Percentiles rank a stretch among this genome's conserved stretches.
Evolutionary conservation across 176 grass and related monocot species (phyloP).

Genomic region (Triticum timopheevii): DNA sequence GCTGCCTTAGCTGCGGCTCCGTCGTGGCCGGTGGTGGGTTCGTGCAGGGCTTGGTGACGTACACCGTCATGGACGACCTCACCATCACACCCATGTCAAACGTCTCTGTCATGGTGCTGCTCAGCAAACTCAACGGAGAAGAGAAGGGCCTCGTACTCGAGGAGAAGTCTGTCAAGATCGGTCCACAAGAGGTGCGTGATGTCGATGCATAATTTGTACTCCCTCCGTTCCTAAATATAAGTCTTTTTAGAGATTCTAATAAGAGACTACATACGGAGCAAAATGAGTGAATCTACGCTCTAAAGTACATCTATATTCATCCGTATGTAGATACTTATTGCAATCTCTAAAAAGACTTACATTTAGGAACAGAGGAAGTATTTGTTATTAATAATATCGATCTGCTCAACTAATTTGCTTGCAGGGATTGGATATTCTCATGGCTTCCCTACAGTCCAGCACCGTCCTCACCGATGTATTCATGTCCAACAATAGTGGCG

Average conservation of each 20-base stretch:
- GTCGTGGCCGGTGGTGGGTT: neutral
- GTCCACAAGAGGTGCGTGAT: conserved; percentile 24
- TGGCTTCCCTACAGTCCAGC: conserved; percentile 2
- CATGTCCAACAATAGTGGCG: neutral
- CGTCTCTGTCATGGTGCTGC: conserved; percentile 13
- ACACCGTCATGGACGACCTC: conserved; percentile 45
- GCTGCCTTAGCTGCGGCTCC: neutral
- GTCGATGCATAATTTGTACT: neutral
- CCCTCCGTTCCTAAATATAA: too few relatives aligned
- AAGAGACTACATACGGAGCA: too few relatives aligned
- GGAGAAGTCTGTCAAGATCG: conserved; percentile 42
- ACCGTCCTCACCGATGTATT: conserved; percentile 25
- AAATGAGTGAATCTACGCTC: too few relatives aligned
- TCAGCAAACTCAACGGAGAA: conserved; percentile 23
- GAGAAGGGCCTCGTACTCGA: conserved; percentile 14
- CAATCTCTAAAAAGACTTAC: too few relatives aligned
- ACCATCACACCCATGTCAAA: conserved; percentile 28
- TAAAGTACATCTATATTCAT: too few relatives aligned
- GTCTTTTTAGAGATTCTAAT: too few relatives aligned
- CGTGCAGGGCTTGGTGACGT: conserved; percentile 27
- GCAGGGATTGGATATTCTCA: conserved; percentile 3
- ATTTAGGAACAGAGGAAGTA: too few relatives aligned
- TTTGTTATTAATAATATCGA: neutral
- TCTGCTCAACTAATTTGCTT: neutral
- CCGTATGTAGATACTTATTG: too few relatives aligned